Base-by-base conservation (phyloP, 108 stramenopile genomes). In the Bacterosira constricta region DNA sequence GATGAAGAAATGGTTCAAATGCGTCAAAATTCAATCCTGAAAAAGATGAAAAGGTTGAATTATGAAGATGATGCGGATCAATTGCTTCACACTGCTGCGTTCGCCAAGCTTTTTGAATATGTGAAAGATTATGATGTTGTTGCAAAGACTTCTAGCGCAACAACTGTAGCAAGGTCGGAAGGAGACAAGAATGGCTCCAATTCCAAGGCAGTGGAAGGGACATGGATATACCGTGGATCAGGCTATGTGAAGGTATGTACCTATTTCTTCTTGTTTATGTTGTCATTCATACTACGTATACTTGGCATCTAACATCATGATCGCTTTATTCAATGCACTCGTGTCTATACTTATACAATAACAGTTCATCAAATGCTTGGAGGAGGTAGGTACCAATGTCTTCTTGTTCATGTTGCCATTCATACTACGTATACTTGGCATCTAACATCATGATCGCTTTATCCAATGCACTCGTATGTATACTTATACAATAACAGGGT, bases 81-180 rank as follows among this genome's bases (percentile, higher is more conserved):
- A 9, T 32, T 47, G n/a, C 27, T 69, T 35, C 56, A 45, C 21
- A 58, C 68, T 18, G 39, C 68, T 20, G 20, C 42, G 11, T 32
- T 2, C 31, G 55, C 54, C 10, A 69, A 69, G 32, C 68, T 69
- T 10, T 69, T 46, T 23, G 68, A 69, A 34, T 58, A 37, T 58
- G 56, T 69, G n/a, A 69, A 49, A 20, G 36, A 26, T 20, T 35
- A 21, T 45, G 56, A 69, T 57, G 68, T 34, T 37, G 32, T 36
- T 31, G 44, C 46, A 23, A 31, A 57, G 46, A 26, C 5, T 6
- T 9, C 9, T 46, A 30, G 20, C 41, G 7, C 25, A 31, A 7
- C 26, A 17, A 11, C 44, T 15, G 42, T 42, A 29, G 61, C 18
- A 3, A 29, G 20, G 26, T 12, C 42, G 12, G 4, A 7, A 15